phyloP scores from a whole-genome alignment of 73 alveolate species.

The Halteria grandinella region DNA sequence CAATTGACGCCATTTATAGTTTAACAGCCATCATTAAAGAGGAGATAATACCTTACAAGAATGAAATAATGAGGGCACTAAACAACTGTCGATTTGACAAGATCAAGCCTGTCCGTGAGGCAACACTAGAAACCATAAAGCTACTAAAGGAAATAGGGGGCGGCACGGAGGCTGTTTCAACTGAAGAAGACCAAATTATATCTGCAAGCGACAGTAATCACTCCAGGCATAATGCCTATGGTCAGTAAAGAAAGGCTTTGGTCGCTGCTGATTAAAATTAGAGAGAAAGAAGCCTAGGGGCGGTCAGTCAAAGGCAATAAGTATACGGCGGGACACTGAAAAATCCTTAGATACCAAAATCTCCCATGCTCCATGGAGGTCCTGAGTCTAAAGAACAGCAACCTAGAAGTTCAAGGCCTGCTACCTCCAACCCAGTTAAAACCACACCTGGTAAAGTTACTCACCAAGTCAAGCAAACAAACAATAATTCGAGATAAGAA shows the following conservation, averaged over 20 bases:
- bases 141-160: constrained; percentile 59
- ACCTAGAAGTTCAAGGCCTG: not conserved
- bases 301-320: not conserved
- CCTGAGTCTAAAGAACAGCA: not conserved
- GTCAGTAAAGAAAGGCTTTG: constrained; percentile 14
- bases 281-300: not conserved
- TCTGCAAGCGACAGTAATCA: not conserved
- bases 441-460: not conserved
- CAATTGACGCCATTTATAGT: constrained; percentile 90
- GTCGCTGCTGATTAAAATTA: constrained; percentile 7
- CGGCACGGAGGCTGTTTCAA: not conserved
- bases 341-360: not conserved
- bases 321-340: not conserved
- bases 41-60: constrained; percentile 82
- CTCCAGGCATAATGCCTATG: not conserved
- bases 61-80: constrained; percentile 82
- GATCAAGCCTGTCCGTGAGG: constrained; percentile 93
- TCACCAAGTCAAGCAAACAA: not conserved
- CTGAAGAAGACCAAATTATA: constrained; percentile 11
- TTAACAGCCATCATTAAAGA: constrained; percentile 86
- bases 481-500: not conserved
- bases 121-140: constrained; percentile 72
- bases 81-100: constrained; percentile 86
- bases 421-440: not conserved
- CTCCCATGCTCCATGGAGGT: not conserved